Conservation (phyloP, 306 rosid species). For the Sechiopsis laciniata region DNA sequence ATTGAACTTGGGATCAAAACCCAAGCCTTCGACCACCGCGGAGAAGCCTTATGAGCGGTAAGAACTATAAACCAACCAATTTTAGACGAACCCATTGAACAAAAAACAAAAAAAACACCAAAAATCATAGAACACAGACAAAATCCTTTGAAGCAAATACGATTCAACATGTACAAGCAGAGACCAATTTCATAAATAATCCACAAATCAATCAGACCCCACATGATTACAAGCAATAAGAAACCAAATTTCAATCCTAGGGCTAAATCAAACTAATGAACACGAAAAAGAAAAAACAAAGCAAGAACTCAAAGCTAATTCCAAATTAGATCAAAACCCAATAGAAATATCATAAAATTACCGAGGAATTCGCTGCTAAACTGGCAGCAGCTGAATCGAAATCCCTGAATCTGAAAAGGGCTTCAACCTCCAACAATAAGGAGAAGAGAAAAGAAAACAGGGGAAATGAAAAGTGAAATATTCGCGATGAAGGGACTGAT, state of each 20-base stretch:
- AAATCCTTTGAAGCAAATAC: neutral
- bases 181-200: neutral
- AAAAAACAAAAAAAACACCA: neutral
- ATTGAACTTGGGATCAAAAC: too few species aligned
- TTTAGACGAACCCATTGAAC: constrained; percentile 1
- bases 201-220: neutral
- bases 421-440: constrained; percentile 4
- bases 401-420: constrained; percentile 18
- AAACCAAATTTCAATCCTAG: neutral
- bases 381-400: neutral
- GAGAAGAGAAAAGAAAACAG: neutral
- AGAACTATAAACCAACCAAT: neutral
- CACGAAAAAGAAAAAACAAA: neutral
- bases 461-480: constrained; percentile 22
- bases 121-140: neutral
- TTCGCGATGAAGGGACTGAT: constrained; percentile 24
- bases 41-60: neutral
- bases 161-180: neutral
- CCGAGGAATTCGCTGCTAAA: constrained; percentile 16
- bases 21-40: too few species aligned
- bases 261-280: neutral
- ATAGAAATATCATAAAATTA: neutral
- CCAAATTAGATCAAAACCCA: constrained; percentile 15
- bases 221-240: neutral
- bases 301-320: neutral